Evolutionary conservation across 805 yeast species (phyloP).

Genomic region (Pachysolen tannophilus): DNA sequence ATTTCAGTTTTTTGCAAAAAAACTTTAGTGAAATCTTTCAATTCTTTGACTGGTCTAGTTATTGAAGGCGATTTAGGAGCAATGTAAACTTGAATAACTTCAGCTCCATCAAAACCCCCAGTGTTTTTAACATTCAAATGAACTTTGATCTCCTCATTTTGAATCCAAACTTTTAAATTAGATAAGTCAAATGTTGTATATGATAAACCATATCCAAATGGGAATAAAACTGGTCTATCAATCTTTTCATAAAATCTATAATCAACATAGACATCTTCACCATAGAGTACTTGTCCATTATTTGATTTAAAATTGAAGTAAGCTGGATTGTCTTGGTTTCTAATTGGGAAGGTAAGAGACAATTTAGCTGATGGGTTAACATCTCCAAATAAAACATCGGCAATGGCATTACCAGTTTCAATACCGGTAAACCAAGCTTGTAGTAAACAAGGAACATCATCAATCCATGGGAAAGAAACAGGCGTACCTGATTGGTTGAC

Average conservation of each 20-base stretch:
- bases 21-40: constrained; percentile 50
- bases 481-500: constrained; percentile 57
- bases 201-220: constrained; percentile 58
- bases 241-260: constrained; percentile 51
- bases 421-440: constrained; percentile 53
- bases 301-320: constrained; percentile 41
- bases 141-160: no score
- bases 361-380: constrained; percentile 53
- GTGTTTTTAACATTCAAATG: constrained; percentile 41
- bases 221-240: constrained; percentile 38
- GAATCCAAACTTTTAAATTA: constrained; percentile 26
- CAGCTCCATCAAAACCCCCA: constrained; percentile 42
- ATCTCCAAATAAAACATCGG: constrained; percentile 52
- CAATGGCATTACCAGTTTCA: constrained; percentile 49
- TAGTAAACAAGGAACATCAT: constrained; percentile 31
- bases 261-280: constrained; percentile 62
- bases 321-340: constrained; percentile 46
- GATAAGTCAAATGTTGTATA: constrained; percentile 41
- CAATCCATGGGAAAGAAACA: constrained; percentile 46
- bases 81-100: constrained; percentile 49
- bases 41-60: constrained; percentile 50
- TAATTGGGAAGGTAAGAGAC: constrained; percentile 44
- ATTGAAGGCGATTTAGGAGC: constrained; percentile 23
- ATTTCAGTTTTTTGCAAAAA: constrained; percentile 35
- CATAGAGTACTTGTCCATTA: constrained; percentile 46